Percentiles rank a stretch among this genome's conserved stretches.
Conservation (phyloP, 345 rosid species). For the Kandelia obovata region DNA sequence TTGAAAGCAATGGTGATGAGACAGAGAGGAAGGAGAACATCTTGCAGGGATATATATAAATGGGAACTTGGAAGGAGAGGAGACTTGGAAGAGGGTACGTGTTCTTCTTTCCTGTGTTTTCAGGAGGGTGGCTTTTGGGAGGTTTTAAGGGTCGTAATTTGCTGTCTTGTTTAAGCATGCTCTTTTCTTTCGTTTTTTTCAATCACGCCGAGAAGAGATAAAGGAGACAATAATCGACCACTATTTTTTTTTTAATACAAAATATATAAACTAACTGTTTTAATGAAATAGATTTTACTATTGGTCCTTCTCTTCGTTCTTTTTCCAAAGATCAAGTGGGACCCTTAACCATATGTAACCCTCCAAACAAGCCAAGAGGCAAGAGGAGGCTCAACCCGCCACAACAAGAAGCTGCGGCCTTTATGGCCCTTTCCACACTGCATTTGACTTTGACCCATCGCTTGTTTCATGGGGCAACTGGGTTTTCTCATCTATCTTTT, state of each 20-base stretch:
- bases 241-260: too few relatives aligned
- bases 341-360: not conserved
- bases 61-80: conserved; percentile 25
- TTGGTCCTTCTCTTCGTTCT: too few relatives aligned
- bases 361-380: conserved; percentile 16
- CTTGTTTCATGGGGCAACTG: not conserved
- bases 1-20: conserved; percentile 10
- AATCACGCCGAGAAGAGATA: too few relatives aligned
- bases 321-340: too few relatives aligned
- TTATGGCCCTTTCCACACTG: not conserved
- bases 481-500: not conserved
- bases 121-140: conserved; percentile 41
- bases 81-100: not conserved
- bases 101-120: not conserved
- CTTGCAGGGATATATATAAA: conserved; percentile 34
- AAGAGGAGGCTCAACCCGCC: not conserved
- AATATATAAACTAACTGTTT: too few relatives aligned
- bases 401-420: not conserved
- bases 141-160: conserved; percentile 45
- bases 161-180: not conserved
- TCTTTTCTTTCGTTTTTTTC: too few relatives aligned
- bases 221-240: too few relatives aligned
- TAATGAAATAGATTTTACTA: too few relatives aligned
- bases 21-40: conserved; percentile 29
- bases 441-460: not conserved